Percentiles rank a stretch among this genome's conserved stretches.
phyloP scores from a whole-genome alignment of 306 rosid species.

The Cicer judaicum region DNA sequence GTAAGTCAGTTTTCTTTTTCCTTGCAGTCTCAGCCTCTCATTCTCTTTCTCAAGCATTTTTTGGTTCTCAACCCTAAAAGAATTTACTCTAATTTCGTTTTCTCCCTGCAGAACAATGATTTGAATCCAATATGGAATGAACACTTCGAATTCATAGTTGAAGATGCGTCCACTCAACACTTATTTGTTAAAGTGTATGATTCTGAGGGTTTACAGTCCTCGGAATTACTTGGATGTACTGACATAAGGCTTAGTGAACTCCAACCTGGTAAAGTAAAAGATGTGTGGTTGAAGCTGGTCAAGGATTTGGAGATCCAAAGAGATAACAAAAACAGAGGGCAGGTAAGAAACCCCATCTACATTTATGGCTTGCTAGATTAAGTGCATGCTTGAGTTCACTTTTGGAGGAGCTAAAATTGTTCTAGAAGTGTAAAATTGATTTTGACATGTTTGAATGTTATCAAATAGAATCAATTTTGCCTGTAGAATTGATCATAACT shows the following conservation, averaged over 20 bases:
- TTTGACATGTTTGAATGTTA: too few relatives aligned
- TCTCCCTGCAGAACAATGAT: conserved; percentile 76
- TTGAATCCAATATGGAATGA: conserved; percentile 97
- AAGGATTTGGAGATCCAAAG: conserved; percentile 88
- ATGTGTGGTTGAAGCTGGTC: conserved; percentile 95
- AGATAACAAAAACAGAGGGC: conserved; percentile 90
- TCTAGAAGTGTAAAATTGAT: too few relatives aligned
- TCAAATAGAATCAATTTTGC: too few relatives aligned
- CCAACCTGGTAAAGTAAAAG: conserved; percentile 92
- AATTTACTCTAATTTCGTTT: conserved; percentile 33
- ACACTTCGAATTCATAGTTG: conserved; percentile 88
- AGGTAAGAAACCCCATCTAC: conserved; percentile 59
- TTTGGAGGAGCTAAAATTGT: too few relatives aligned
- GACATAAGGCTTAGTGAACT: conserved; percentile 67
- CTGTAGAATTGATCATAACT: too few relatives aligned
- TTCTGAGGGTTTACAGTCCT: conserved; percentile 75
- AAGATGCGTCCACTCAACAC: conserved; percentile 88
- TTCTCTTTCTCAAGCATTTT: conserved; percentile 30
- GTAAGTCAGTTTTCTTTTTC: conserved; percentile 52
- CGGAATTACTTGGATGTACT: conserved; percentile 85
- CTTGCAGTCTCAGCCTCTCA: background rate
- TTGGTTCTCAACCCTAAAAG: conserved; percentile 34
- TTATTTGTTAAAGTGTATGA: conserved; percentile 78
- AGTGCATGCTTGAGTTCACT: too few relatives aligned
- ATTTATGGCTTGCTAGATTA: conserved; percentile 28